phyloP scores from a whole-genome alignment of 768 basidiomycete genomes.

The Suillus paluster region DNA sequence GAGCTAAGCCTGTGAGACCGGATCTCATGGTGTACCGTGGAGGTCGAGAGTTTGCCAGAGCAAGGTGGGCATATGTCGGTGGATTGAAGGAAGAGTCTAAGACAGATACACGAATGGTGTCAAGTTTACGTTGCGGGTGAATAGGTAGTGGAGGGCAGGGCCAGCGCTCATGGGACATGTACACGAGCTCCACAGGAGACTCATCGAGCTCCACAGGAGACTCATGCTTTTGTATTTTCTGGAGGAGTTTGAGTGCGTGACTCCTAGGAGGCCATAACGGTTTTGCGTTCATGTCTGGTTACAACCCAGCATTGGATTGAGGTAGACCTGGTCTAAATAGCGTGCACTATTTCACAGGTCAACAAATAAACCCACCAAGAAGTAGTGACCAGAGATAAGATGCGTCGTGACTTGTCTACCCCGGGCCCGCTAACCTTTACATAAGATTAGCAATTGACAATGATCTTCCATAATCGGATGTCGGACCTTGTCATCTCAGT shows the following conservation, averaged over 20 bases:
- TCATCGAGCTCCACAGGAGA: conserved; percentile 57
- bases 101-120: conserved; percentile 61
- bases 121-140: conserved; percentile 9
- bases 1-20: background rate
- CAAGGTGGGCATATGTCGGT: conserved; percentile 83
- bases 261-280: conserved; percentile 16
- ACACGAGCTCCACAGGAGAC: conserved; percentile 61
- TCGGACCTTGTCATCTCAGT: background rate
- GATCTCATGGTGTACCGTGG: conserved; percentile 7
- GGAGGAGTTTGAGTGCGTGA: conserved; percentile 23
- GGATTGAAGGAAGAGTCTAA: conserved; percentile 95
- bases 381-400: background rate
- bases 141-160: conserved; percentile 44
- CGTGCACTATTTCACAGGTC: background rate
- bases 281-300: background rate
- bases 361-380: background rate
- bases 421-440: too few species aligned
- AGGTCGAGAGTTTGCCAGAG: conserved; percentile 58
- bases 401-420: too few species aligned
- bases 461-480: conserved; percentile 11
- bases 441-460: background rate
- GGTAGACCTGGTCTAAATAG: background rate
- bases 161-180: conserved; percentile 66
- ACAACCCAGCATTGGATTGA: background rate
- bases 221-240: conserved; percentile 47